These are phyloP conservation scores for Eimeria praecox DNA, from an alignment of 169 alveolate genomes.

Conservation along the genomic window DNA sequence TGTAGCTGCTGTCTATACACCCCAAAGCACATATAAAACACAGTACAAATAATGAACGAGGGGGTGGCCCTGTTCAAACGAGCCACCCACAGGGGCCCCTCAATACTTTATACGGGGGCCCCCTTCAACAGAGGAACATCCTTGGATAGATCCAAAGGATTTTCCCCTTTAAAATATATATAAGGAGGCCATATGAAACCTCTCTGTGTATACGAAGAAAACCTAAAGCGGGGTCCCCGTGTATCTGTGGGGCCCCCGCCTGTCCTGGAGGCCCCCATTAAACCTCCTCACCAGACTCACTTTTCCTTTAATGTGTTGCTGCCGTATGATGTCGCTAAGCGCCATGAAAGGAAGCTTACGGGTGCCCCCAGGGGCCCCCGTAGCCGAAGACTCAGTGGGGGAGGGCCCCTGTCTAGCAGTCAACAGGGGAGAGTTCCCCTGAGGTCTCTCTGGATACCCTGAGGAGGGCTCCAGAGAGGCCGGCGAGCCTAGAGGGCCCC, in stretches of 20 bases:
- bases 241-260: neutral
- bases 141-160: neutral
- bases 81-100: neutral
- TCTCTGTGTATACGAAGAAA: neutral
- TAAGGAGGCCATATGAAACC: neutral
- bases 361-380: conserved; percentile 34
- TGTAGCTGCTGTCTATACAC: neutral
- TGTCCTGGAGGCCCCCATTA: conserved; percentile 2
- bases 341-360: conserved; percentile 53
- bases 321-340: conserved; percentile 66
- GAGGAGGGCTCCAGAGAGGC: neutral
- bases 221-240: neutral
- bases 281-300: conserved; percentile 35
- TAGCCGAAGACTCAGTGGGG: neutral
- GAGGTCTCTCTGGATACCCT: neutral
- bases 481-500: conserved; percentile 17
- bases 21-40: neutral
- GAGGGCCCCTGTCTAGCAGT: conserved; percentile 46
- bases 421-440: conserved; percentile 16
- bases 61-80: neutral
- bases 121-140: neutral
- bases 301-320: conserved; percentile 30
- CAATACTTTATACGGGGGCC: neutral
- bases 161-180: neutral
- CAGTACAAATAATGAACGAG: neutral